A percentile compares a stretch with the other conserved stretches of the same genome.
These are phyloP conservation scores for Pezicula neosporulosa DNA, from an alignment of 2,329 filamentous ascomycete species.

Conservation along the genomic window DNA sequence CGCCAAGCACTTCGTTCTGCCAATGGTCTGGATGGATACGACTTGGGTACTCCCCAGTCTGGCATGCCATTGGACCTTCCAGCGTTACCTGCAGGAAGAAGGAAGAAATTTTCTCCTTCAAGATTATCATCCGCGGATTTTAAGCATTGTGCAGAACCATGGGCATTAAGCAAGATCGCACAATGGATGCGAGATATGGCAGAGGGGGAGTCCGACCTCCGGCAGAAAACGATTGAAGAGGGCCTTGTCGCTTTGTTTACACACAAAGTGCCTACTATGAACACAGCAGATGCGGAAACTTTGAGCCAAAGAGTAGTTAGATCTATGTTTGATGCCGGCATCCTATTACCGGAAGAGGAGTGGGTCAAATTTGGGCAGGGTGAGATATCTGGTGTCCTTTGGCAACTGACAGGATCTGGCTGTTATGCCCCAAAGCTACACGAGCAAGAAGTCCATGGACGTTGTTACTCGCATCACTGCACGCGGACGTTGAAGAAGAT, in stretches of 20 bases:
- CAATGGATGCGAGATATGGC: conserved; percentile 85
- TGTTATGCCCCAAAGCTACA: conserved; percentile 90
- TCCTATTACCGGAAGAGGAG: conserved; percentile 85
- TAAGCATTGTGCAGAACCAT: conserved; percentile 81
- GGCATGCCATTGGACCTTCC: conserved; percentile 76
- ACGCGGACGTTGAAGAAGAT: conserved; percentile 93
- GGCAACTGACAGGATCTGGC: conserved; percentile 85
- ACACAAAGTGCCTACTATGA: conserved; percentile 96
- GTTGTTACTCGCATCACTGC: conserved; percentile 93
- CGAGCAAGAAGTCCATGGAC: conserved; percentile 55
- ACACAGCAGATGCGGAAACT: conserved; percentile 91
- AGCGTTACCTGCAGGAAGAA: conserved; percentile 72
- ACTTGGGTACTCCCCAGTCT: conserved; percentile 46
- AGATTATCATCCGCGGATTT: conserved; percentile 82
- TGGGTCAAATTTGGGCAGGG: conserved; percentile 92
- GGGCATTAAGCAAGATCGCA: conserved; percentile 87
- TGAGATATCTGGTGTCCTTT: conserved; percentile 82
- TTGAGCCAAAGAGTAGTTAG: conserved; percentile 74
- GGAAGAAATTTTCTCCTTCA: conserved; percentile 79
- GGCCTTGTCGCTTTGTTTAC: conserved; percentile 87
- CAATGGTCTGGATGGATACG: conserved; percentile 53
- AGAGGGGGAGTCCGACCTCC: conserved; percentile 86
- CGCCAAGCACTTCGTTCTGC: conserved; percentile 49
- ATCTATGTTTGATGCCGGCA: conserved; percentile 75
- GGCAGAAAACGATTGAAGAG: conserved; percentile 79